Evolutionary conservation across 2,329 filamentous ascomycete species (phyloP).

Genomic region (Botrytis fragariae): DNA sequence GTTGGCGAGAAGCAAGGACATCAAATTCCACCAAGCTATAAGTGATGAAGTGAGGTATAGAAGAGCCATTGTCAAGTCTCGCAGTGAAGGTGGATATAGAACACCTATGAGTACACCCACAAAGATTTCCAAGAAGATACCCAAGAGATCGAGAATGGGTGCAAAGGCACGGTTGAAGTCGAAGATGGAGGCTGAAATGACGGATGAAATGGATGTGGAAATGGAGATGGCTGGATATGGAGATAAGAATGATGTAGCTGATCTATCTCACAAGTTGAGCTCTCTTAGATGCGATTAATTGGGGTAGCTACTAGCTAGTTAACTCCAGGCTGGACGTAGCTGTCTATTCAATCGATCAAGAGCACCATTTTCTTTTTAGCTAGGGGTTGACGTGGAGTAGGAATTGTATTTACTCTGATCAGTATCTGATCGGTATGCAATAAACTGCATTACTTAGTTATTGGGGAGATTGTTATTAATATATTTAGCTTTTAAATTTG

Average conservation of each 20-base stretch:
- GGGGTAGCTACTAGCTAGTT: not conserved
- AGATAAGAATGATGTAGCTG: not conserved
- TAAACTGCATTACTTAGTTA: accelerated
- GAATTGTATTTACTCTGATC: not conserved
- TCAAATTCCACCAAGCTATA: not conserved
- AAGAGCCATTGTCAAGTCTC: not conserved
- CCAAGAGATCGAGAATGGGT: not conserved
- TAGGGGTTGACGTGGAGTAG: not conserved
- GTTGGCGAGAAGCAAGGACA: not conserved
- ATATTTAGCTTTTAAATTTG: not conserved
- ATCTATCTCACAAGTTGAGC: not conserved
- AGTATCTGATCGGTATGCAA: not conserved
- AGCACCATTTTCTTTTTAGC: no score
- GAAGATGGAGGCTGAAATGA: not conserved
- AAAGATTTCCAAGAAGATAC: not conserved
- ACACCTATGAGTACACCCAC: not conserved
- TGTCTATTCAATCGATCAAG: not conserved
- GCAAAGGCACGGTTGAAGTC: not conserved
- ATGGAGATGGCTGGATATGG: not conserved
- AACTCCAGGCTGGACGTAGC: not conserved
- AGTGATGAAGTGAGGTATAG: not conserved
- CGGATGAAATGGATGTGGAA: not conserved
- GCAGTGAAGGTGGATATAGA: not conserved
- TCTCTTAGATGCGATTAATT: not conserved
- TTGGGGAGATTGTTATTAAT: accelerated